Base-by-base conservation (phyloP, 257 asterid species). In the Anisodus tanguticus region DNA sequence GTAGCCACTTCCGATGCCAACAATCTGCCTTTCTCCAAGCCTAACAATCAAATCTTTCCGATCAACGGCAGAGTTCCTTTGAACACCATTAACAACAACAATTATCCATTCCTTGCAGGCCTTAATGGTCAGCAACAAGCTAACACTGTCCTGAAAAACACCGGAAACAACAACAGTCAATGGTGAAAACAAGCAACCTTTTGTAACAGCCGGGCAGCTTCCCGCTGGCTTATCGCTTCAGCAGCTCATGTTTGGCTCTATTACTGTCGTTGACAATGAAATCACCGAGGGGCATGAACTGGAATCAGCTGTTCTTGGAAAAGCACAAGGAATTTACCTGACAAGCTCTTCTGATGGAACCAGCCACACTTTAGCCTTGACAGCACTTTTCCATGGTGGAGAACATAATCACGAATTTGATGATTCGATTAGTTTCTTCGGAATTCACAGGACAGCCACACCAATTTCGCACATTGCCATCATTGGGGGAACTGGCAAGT, bases 41-140 rank as follows among this genome's bases (percentile, higher is more conserved):
- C 93, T 67, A 94, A 86, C 94, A 91, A 90, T 86, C 96, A 83
- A 43, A 77, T 95, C 81, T 93, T 94, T 90, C 99, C 98, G 43
- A 78, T 95, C 86, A 87, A 92, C n/a, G 98, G 99, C 1, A 98
- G 99, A 1, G 94, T 95, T 60, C 95, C 99, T 2, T 97, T 95
- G 80, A 93, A 93, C 93, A 92, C 91, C 84, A 88, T 94, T 79
- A 92, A 94, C 37, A 91, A 93, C 91, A 92, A 94, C 93, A 95
- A 95, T 81, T 86, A 78, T 88, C 99, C 99, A 12, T 90, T 87
- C 88, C 97, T 95, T 39, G 91, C 85, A 37, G 98, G 98, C 59
- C 97, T 94, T 57, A 91, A 94, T 55, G 98, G 98, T 62, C 83
- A 89, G 11, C 83, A 89, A 9, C 91, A 91, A 2, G n/a, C 92